Evolutionary conservation across 2,329 filamentous ascomycete genomes (phyloP), one percentile per base, ranked within the genome.

Genomic region (Colletotrichum sp.): DNA sequence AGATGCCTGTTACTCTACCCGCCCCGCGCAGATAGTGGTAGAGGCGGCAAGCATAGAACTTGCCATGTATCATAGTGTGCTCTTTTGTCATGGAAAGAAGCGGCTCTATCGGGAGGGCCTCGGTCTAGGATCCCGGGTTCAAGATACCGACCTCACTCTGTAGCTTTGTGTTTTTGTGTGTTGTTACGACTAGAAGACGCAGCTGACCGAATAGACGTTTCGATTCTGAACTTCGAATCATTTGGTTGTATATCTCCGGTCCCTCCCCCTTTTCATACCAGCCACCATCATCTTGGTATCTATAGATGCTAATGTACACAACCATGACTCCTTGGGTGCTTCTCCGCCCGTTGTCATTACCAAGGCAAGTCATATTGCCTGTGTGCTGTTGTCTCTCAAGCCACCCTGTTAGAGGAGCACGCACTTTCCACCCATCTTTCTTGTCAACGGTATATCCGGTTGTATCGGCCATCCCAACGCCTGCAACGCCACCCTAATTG

Each of bases 1-100:
- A 85, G 73, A 85, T 85, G 81, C 81, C 82, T 24, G 62, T 71
- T 55, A 34, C 65, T 21, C 30, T 38, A 38, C 43, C 72, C 32
- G 16, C 52, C 10, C 43, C 75, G 32, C 55, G 48, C 56, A 60
- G 69, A 32, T 77, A 66, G 56, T 8, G 34, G n/a, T 9, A 10
- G 61, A 36, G 30, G 36, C 24, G 28, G 8, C 32, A 28, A 34
- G 61, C 38, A 52, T 70, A 67, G 60, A 56, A 64, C 28, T 26
- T 62, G 26, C 64, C 36, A 32, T 71, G 71, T 76, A 75, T 66
- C 52, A 66, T 76, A 76, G 28, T 72, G 52, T 72, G 70, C 52
- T 67, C 52, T 15, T 68, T 68, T 68, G 52, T 43, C 66, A 60
- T 58, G 30, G 32, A 68, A 58, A 60, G 48, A 68, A 43, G 21